Percentiles rank a stretch among this genome's conserved stretches.
phyloP scores from a whole-genome alignment of 208 protist species.

The Trypanosoma mega region DNA sequence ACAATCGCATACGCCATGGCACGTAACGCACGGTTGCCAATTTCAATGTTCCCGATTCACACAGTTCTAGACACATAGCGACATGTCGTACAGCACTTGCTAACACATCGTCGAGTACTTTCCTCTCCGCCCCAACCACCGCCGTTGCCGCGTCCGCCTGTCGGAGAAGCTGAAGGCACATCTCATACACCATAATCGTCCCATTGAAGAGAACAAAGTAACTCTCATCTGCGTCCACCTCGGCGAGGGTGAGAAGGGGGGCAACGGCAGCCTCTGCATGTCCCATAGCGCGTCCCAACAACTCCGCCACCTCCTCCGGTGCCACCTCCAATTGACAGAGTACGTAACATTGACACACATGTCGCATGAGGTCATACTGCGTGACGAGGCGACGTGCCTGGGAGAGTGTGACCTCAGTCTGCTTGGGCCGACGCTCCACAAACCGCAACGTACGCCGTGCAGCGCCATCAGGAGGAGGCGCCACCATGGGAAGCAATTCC shows the following conservation, averaged over 20 bases:
- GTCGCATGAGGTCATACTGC: constrained; percentile 43
- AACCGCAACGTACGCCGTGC: too few species aligned
- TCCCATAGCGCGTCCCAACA: constrained; percentile 17
- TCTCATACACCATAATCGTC: constrained; percentile 63
- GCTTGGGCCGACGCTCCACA: neutral
- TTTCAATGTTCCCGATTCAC: constrained; percentile 33
- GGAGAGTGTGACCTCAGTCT: constrained; percentile 34
- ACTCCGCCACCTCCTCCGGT: constrained; percentile 26
- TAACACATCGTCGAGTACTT: neutral
- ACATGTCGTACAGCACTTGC: constrained; percentile 4
- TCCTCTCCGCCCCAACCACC: neutral
- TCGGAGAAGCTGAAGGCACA: constrained; percentile 51
- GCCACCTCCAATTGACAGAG: constrained; percentile 28
- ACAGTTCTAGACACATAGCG: constrained; percentile 26
- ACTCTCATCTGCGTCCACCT: constrained; percentile 34
- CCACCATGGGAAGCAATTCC: too few species aligned
- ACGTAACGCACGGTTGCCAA: constrained; percentile 71
- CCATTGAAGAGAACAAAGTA: constrained; percentile 54
- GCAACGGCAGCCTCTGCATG: constrained; percentile 30
- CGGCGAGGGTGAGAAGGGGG: constrained; percentile 25
- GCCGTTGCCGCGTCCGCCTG: constrained; percentile 8
- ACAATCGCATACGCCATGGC: constrained; percentile 70
- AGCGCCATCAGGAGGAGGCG: too few species aligned
- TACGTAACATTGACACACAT: constrained; percentile 42
- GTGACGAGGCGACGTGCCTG: constrained; percentile 47